Evolutionary conservation across 805 yeast species (phyloP).

Genomic region (Groenewaldozyma tartarivorans): DNA sequence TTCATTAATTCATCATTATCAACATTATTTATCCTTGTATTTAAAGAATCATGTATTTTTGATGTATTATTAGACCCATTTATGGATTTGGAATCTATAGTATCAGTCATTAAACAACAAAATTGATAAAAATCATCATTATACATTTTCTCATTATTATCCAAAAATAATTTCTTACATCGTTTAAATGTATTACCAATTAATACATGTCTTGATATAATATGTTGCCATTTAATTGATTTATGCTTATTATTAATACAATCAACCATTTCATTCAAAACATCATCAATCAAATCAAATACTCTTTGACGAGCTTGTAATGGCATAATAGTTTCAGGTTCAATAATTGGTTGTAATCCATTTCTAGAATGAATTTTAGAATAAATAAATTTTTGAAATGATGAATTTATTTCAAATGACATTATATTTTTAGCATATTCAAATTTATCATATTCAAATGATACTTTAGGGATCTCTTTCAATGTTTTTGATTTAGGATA

Average conservation of each 20-base stretch:
- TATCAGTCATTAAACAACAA: background rate
- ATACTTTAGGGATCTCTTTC: background rate
- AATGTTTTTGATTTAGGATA: conserved; percentile 8
- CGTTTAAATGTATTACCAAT: conserved; percentile 12
- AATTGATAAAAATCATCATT: background rate
- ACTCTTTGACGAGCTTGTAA: conserved; percentile 6
- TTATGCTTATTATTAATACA: background rate
- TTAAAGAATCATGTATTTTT: too few relatives aligned
- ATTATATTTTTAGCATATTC: conserved; percentile 12
- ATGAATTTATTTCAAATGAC: conserved; percentile 18
- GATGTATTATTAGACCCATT: too few relatives aligned
- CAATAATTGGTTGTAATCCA: conserved; percentile 5
- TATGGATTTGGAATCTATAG: too few relatives aligned
- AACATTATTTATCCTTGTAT: too few relatives aligned
- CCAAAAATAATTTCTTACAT: conserved; percentile 10
- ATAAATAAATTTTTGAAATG: conserved; percentile 17
- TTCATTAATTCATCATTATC: too few relatives aligned
- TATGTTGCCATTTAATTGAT: conserved; percentile 8
- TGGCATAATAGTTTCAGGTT: conserved; percentile 9
- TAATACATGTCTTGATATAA: conserved; percentile 4
- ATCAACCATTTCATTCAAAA: conserved; percentile 5
- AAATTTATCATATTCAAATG: conserved; percentile 3
- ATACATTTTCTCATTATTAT: background rate
- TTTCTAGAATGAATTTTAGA: conserved; percentile 11
- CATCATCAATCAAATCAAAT: conserved; percentile 5